These are phyloP conservation scores for Yueomyces sinensis DNA, from an alignment of 805 yeast genomes.

Conservation along the genomic window DNA sequence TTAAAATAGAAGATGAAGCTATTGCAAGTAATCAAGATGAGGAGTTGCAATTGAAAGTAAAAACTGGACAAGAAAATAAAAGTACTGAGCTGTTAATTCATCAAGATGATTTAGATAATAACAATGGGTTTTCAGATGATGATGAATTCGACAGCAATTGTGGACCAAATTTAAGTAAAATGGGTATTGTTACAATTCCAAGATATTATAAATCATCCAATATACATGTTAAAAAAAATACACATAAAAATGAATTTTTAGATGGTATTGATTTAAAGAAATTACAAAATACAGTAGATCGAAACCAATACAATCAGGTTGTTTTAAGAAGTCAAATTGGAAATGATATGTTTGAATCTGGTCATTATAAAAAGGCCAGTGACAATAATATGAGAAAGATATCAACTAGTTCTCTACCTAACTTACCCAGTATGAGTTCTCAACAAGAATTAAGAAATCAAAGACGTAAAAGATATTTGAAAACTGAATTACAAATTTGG, in stretches of 20 bases:
- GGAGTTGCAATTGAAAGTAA: too few species aligned
- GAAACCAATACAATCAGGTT: not conserved
- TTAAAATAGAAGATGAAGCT: not conserved
- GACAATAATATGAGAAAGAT: too few species aligned
- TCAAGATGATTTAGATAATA: not conserved
- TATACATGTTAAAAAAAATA: not conserved
- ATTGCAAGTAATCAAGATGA: too few species aligned
- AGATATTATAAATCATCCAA: not conserved
- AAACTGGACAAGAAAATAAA: too few species aligned
- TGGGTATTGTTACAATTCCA: not conserved
- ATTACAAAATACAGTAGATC: not conserved
- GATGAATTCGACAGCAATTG: not conserved
- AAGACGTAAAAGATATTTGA: conserved; percentile 6
- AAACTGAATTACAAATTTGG: conserved; percentile 13
- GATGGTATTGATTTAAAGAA: not conserved
- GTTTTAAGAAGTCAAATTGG: not conserved
- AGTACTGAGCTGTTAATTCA: not conserved
- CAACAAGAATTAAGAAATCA: not conserved
- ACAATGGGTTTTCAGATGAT: not conserved
- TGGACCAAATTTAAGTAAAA: too few species aligned
- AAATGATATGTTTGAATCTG: not conserved
- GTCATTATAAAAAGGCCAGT: not conserved
- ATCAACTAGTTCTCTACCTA: not conserved
- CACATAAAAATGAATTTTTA: too few species aligned
- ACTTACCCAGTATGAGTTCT: not conserved